Evolutionary conservation across 768 basidiomycete genomes (phyloP).

Genomic region (Russula olivacea): DNA sequence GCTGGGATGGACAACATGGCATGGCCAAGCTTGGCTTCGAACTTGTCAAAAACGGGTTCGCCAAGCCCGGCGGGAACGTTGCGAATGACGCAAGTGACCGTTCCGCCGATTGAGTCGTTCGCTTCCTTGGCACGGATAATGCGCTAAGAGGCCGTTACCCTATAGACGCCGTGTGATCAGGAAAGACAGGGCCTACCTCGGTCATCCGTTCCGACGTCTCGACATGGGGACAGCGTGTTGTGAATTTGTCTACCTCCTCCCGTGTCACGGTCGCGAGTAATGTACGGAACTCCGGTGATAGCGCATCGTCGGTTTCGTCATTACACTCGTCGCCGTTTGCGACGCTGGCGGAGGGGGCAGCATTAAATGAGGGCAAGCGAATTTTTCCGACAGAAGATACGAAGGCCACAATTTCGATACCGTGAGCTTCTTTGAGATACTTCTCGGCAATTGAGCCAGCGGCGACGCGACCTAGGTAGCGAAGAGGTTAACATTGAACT

Average conservation of each 20-base stretch:
- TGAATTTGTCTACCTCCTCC: conserved; percentile 80
- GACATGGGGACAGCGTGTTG: conserved; percentile 84
- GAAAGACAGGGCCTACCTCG: conserved; percentile 43
- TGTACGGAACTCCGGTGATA: conserved; percentile 76
- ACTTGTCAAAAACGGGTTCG: conserved; percentile 97
- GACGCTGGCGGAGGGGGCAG: conserved; percentile 35
- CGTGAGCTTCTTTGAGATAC: conserved; percentile 81
- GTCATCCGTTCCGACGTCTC: conserved; percentile 91
- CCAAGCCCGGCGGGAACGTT: conserved; percentile 87
- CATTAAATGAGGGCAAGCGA: conserved; percentile 55
- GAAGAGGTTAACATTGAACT: not conserved
- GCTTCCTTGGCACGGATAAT: conserved; percentile 90
- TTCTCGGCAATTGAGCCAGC: conserved; percentile 98
- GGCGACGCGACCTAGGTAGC: conserved; percentile 74
- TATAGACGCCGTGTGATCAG: not conserved
- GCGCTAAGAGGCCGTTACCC: conserved; percentile 44
- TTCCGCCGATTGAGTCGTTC: conserved; percentile 95
- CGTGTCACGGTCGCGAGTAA: conserved; percentile 77
- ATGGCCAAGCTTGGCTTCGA: conserved; percentile 91
- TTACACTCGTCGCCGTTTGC: conserved; percentile 49
- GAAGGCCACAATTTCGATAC: conserved; percentile 94
- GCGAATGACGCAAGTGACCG: conserved; percentile 93
- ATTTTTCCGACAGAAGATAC: conserved; percentile 95
- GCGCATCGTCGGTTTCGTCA: conserved; percentile 61
- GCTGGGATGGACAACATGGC: conserved; percentile 99